Evolutionary conservation across 2,329 filamentous ascomycete species (phyloP).

Genomic region (Paecilomyces niveus): DNA sequence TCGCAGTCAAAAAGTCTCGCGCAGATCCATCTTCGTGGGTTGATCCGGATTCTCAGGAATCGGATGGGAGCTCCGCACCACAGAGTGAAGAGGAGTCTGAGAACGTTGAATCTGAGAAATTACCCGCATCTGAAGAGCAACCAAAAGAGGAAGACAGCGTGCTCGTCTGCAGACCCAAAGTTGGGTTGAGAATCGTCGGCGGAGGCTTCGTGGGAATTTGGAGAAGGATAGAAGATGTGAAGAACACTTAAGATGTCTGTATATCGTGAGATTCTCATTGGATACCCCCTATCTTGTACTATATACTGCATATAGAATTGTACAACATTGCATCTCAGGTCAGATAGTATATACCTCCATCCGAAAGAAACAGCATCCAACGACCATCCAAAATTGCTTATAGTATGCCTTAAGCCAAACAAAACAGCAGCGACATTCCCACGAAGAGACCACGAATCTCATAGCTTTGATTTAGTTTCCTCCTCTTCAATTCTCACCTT

Average conservation of each 20-base stretch:
- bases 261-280: neutral
- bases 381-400: neutral
- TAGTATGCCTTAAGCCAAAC: neutral
- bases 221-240: slow-evolving; percentile 32
- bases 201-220: slow-evolving; percentile 48
- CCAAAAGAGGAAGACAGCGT: slow-evolving; percentile 27
- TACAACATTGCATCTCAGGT: neutral
- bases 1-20: slow-evolving; percentile 30
- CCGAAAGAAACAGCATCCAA: neutral
- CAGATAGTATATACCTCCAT: neutral
- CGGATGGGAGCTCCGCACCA: slow-evolving; percentile 7
- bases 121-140: slow-evolving; percentile 7
- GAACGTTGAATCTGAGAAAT: slow-evolving; percentile 1
- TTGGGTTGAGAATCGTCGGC: slow-evolving; percentile 39
- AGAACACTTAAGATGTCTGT: slow-evolving; percentile 3
- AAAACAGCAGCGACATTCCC: too few relatives aligned
- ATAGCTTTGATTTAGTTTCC: neutral
- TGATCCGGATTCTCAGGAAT: slow-evolving; percentile 8
- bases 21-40: slow-evolving; percentile 26
- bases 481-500: neutral
- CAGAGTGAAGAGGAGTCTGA: slow-evolving; percentile 8
- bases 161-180: slow-evolving; percentile 48
- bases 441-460: neutral
- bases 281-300: slow-evolving; percentile 4
- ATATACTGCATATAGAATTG: neutral